A percentile compares a stretch with the other conserved stretches of the same genome.
These are phyloP conservation scores for Mollisia scopiformis DNA, from an alignment of 2,329 filamentous ascomycete genomes.

Conservation along the genomic window DNA sequence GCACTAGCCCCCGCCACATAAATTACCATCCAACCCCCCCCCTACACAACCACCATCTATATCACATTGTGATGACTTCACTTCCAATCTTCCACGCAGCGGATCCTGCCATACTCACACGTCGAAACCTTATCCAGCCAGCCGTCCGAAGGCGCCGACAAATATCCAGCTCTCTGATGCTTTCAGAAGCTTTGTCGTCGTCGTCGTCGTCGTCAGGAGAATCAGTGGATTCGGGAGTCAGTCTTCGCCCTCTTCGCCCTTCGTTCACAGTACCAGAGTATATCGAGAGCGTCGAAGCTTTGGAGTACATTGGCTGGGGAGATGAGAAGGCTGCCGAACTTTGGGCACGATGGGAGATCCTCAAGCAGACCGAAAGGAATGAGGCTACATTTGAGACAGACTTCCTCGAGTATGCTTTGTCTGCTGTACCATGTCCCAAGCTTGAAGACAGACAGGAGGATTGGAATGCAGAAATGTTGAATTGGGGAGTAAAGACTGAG, in stretches of 20 bases:
- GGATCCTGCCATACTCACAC: neutral
- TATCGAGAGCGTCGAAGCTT: constrained; percentile 11
- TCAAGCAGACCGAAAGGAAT: constrained; percentile 12
- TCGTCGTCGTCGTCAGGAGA: too few relatives aligned
- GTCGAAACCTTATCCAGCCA: constrained; percentile 12
- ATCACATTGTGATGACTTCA: constrained; percentile 6
- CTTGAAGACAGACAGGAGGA: constrained; percentile 11
- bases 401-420: constrained; percentile 13
- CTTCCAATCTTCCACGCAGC: constrained; percentile 7
- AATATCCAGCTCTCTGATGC: constrained; percentile 12
- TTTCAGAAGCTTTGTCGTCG: constrained; percentile 7
- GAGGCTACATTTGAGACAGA: constrained; percentile 6
- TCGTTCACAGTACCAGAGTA: constrained; percentile 12
- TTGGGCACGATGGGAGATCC: constrained; percentile 12
- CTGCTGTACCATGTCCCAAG: constrained; percentile 9
- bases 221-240: constrained; percentile 11
- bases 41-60: constrained; percentile 5
- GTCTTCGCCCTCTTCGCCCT: neutral
- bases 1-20: constrained; percentile 6
- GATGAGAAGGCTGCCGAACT: constrained; percentile 11
- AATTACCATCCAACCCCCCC: constrained; percentile 9
- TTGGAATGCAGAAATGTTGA: constrained; percentile 9
- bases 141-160: constrained; percentile 10
- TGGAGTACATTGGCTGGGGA: constrained; percentile 13
- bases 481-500: constrained; percentile 6